phyloP scores from a whole-genome alignment of 2,329 filamentous ascomycete genomes.

The Rutstroemia sp. region DNA sequence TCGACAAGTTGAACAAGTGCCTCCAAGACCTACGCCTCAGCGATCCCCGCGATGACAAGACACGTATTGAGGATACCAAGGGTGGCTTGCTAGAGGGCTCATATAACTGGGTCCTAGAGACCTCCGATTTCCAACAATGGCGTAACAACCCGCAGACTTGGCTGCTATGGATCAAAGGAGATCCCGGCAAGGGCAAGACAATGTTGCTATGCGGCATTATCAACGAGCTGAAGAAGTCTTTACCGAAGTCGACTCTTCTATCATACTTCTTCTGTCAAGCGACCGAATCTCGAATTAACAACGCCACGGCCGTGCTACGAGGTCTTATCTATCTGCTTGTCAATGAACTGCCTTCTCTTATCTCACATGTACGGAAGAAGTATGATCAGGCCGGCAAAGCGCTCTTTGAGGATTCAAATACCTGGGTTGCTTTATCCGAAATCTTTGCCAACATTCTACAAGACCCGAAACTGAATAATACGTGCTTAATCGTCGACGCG shows the following conservation, averaged over 20 bases:
- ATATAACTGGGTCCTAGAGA: not conserved
- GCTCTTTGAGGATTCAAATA: no score
- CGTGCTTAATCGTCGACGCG: not conserved
- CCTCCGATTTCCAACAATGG: not conserved
- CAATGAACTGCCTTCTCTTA: not conserved
- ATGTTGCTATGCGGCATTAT: constrained; percentile 1
- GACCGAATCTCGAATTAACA: not conserved
- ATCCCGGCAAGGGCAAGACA: constrained; percentile 1
- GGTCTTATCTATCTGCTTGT: constrained; percentile 1
- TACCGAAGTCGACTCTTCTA: not conserved
- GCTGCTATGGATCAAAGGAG: not conserved
- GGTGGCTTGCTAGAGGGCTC: not conserved
- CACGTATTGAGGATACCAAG: not conserved
- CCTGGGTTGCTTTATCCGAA: no score
- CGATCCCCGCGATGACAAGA: not conserved
- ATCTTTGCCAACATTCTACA: not conserved
- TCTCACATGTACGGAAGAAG: not conserved
- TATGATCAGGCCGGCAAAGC: not conserved
- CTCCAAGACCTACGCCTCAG: no score
- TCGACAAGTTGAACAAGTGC: no score
- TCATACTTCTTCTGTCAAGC: not conserved
- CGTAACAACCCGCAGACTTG: not conserved
- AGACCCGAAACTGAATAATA: not conserved
- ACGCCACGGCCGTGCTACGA: not conserved
- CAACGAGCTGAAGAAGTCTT: not conserved